Evolutionary conservation across 2,329 filamentous ascomycete genomes (phyloP), one percentile per base, ranked within the genome.

Genomic region (Plectosphaerella plurivora): DNA sequence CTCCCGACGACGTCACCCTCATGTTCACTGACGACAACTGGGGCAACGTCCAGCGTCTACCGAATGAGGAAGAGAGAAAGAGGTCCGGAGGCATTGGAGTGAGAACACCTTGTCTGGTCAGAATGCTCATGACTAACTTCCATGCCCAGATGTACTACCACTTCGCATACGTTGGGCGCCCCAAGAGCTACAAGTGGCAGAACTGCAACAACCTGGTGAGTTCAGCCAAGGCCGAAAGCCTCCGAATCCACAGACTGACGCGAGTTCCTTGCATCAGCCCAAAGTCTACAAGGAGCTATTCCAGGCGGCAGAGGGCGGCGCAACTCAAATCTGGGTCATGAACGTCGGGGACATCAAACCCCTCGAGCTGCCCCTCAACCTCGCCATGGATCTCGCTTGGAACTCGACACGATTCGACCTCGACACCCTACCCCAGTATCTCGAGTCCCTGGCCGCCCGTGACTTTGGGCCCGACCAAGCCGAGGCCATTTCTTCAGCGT

Each of bases 291-390:
- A 63, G 73, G 55, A 68, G 59, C 74, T 84, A 61, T 70, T 72
- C 46, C 68, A 79, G 24, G 74, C 80, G 1, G 79, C 84, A 53
- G 68, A 78, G 22, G 72, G 79, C 22, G 72, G 79, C 2, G 83
- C 83, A 2, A 73, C 76, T 45, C 72, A 76, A 28, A 82, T 87
- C 53, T 86, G 83, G 83, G 75, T 86, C 45, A 77, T 86, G 56
- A 87, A 87, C 57, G 78, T 86, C 5, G 83, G 82, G 12, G 83
- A 87, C 58, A 70, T 86, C 56, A 87, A 86, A 61, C 79, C 81
- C 1, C 69, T 65, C 67, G 81, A 84, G 64, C 67, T 83, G 3
- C 78, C 81, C 3, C 75, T 83, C 56, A 74, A 72, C 51, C 78
- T 83, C 58, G 80, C 78, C 65, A 71, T 84, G 59, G 78, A 82